phyloP scores from a whole-genome alignment of 805 yeast genomes.

The Deakozyma indianensis region DNA sequence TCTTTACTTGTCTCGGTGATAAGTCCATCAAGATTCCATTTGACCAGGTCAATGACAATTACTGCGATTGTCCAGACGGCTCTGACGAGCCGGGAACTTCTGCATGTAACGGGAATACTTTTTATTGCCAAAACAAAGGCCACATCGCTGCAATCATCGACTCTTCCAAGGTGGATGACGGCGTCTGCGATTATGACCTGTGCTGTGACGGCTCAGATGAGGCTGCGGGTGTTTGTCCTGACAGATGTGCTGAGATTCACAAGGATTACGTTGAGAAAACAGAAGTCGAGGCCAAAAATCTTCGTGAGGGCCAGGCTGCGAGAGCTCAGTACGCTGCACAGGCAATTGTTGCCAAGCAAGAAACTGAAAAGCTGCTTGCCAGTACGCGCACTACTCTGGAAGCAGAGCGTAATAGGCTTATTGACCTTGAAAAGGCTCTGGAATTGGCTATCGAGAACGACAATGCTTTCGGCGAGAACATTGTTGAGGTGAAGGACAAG shows the following conservation, averaged over 20 bases:
- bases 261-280: slow-evolving; percentile 21
- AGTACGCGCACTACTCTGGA: neutral
- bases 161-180: slow-evolving; percentile 64
- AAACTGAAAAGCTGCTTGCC: neutral
- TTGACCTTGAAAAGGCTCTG: slow-evolving; percentile 4
- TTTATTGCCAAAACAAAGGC: slow-evolving; percentile 71
- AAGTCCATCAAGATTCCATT: slow-evolving; percentile 49
- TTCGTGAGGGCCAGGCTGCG: slow-evolving; percentile 23
- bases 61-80: slow-evolving; percentile 96
- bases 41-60: slow-evolving; percentile 68
- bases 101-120: slow-evolving; percentile 45
- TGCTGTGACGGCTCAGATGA: slow-evolving; percentile 98
- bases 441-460: slow-evolving; percentile 7
- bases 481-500: slow-evolving; percentile 9
- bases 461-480: slow-evolving; percentile 8
- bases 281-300: slow-evolving; percentile 9
- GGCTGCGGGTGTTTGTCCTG: slow-evolving; percentile 33
- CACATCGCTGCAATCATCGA: slow-evolving; percentile 49
- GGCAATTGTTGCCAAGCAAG: slow-evolving; percentile 8
- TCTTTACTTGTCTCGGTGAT: slow-evolving; percentile 58
- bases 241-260: slow-evolving; percentile 38
- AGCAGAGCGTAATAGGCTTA: neutral
- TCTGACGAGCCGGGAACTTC: slow-evolving; percentile 93
- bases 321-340: slow-evolving; percentile 20
- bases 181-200: slow-evolving; percentile 72